Base-by-base conservation (phyloP, 225 moss, liverwort and hornwort genomes). In the Pseudisothecium myosuroides region DNA sequence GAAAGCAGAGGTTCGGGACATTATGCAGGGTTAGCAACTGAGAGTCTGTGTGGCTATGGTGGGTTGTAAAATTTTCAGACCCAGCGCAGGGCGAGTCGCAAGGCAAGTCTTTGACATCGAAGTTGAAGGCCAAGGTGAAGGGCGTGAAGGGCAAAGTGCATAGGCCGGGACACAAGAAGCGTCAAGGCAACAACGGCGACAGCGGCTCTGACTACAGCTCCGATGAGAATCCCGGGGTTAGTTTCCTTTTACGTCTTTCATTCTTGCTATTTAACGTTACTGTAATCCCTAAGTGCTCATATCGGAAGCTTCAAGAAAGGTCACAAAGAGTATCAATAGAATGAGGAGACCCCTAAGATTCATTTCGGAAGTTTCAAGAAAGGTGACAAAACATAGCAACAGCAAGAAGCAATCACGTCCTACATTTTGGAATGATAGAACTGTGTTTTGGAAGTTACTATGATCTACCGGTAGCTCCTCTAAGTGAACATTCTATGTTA, bases 111-210 rank as follows among this genome's bases (percentile, higher is more conserved):
- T 47, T 94, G 43, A 90, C 91, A 20, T 92, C 89, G 15, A 94
- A 91, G 88, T 23, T 94, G 88, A 94, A 93, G 85, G 88, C 91
- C 54, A 94, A 94, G 87, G 92, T 94, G 87, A 94, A 83, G 88
- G 92, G 89, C 15, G 87, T 93, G 68, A 94, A 92, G 88, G 76
- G 80, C 64, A 94, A 93, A 85, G 94, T 93, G 89, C 93, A 86
- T 66, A 50, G 74, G 49, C 92, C 93, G 65, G 92, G 92, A 45
- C 89, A 83, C 26, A 94, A 91, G 90, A 91, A 89, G 80, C 26
- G 67, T 37, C 86, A 93, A 56, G 94, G 29, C 16, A 65, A 76
- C 76, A 36, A 22, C 52, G 87, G 62, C 19, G 74, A 66, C 27
- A 74, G 50, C 43, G 62, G 76, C 88, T 84, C 89, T 47, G 93